Base-by-base conservation (phyloP, 441 rosid species). In the Gossypium aridum region DNA sequence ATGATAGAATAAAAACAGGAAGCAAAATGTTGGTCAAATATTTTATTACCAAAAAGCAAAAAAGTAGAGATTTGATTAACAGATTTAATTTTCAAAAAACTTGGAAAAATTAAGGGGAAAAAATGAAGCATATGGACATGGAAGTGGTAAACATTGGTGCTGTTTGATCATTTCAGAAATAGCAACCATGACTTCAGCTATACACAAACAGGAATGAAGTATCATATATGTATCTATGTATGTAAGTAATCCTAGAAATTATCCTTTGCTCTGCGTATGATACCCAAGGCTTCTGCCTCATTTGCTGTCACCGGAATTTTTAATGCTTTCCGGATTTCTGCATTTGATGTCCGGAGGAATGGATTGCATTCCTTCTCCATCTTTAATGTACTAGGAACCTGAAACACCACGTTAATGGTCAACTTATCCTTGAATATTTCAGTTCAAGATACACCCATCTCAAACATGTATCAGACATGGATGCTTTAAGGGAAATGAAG, bases 281-380 rank as follows among this genome's bases (percentile, higher is more conserved):
- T 75, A 64, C 90, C 81, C 70, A 93, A 72, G 20, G 91, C 94
- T 75, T 93, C 97, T 1, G 90, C 86, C 67, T 92, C 97, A 9
- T 68, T 84, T 20, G 92, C 92, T 0, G 87, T 70, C 3, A 75
- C 86, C 2, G 96, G 87, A 78, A 96, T 92, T 17, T 80, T 71
- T 60, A 96, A 78, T 1, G 83, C 72, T 71, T 75, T 85, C 34
- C 96, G 84, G 78, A 96, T 93, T 71, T 93, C 98, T 22, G 69
- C 51, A 71, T 91, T 96, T 0, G 90, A 81, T 45, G 90, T 82
- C 34, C 98, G 95, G 25, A 96, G 94, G 85, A 96, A 96, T 1
- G 99, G 99, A 79, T 96, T 96, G 56, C 98, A 93, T 7, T 85
- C 88, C 80, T 96, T 96, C 86, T 96, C 99, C 26, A 84, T 73